These are phyloP conservation scores for Boletus edulis DNA, from an alignment of 768 basidiomycete species.

Conservation along the genomic window DNA sequence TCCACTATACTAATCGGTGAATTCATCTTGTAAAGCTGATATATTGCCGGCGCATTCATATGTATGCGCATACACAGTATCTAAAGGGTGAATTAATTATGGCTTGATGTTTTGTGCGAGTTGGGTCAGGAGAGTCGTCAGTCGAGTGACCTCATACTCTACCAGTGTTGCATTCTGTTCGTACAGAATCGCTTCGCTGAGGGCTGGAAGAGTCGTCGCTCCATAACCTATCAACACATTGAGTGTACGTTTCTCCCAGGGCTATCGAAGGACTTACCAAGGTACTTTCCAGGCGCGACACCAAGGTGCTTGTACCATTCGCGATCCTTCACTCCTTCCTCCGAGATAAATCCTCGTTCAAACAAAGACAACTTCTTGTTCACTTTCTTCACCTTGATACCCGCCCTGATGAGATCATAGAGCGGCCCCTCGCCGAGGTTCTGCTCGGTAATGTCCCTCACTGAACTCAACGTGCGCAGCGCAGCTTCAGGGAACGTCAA, in stretches of 20 bases:
- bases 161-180: conserved; percentile 65
- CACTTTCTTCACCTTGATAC: conserved; percentile 52
- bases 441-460: conserved; percentile 1
- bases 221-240: conserved; percentile 57
- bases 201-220: conserved; percentile 78
- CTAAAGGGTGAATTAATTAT: neutral
- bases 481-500: neutral
- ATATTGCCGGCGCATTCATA: neutral
- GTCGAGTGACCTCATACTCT: conserved; percentile 55
- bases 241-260: neutral
- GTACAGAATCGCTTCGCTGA: conserved; percentile 73
- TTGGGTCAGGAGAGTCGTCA: conserved; percentile 51
- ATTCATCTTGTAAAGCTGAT: too few species aligned
- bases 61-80: neutral
- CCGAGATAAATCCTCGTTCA: conserved; percentile 78
- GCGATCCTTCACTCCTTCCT: conserved; percentile 72
- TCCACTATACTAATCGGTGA: too few species aligned
- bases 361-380: conserved; percentile 71
- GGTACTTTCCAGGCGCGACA: conserved; percentile 85
- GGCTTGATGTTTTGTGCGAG: conserved; percentile 39
- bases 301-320: conserved; percentile 88
- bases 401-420: conserved; percentile 52
- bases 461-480: neutral
- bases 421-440: conserved; percentile 29
- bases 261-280: conserved; percentile 45